Base-by-base conservation (phyloP, 371 early-diverging fungal species). In the Mucor velutinosus region DNA sequence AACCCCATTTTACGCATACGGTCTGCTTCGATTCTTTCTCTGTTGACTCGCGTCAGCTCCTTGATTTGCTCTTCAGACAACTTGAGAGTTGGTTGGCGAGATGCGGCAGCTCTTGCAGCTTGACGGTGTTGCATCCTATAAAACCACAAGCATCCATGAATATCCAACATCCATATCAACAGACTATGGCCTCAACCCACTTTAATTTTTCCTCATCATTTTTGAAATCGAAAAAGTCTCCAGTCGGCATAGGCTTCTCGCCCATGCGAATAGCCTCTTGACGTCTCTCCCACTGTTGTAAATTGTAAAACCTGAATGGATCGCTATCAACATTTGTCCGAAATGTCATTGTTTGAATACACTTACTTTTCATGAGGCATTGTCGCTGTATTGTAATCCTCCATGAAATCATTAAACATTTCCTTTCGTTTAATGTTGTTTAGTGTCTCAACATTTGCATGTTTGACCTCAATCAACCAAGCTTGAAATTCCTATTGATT, bases 371-470 rank as follows among this genome's bases (percentile, higher is more conserved):
- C 82, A 73, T 92, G 90, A 10, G 93, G 89, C 78, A 92, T 87
- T 0, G 89, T 90, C 14, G 88, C 90, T 19, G 90, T 91, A 70
- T 92, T 92, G 78, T 81, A 92, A 66, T 91, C 93, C 67, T 92
- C 93, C 86, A 90, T 88, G 66, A 89, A 93, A 29, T 89, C 90
- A 14, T 78, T 49, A 71, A 91, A 91, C 62, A 87, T 69, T 35
- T 87, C 82, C 67, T 90, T 91, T 63, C 86, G 85, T 60, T 82
- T 82, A 41, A 29, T 74, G 19, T 86, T 82, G 15, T 78, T 77
- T 14, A 90, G 59, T 3, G 78, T 81, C 63, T 89, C 89, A 0
- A 89, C 85, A 59, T 86, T 76, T 14, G 83, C 78, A 12, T 86
- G 71, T 70, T 91, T 91, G 37, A 91, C 86, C 64, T 93, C 91